A percentile compares a stretch with the other conserved stretches of the same genome.
phyloP scores from a whole-genome alignment of 2,329 filamentous ascomycete genomes.

The Trichoderma sp. region DNA sequence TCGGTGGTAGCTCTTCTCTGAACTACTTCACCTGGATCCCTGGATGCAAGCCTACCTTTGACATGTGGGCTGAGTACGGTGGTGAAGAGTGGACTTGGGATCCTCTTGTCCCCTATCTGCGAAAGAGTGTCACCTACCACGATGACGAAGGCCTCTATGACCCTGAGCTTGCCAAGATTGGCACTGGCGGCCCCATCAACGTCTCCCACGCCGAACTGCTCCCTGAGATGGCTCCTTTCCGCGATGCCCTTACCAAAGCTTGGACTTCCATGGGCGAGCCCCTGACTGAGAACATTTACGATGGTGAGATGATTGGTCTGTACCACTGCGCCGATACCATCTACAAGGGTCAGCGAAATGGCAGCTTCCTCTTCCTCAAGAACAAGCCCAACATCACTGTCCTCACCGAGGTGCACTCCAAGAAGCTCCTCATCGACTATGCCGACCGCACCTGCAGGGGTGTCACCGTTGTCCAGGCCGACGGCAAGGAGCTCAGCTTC shows the following conservation, averaged over 20 bases:
- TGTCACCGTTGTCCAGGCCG: constrained; percentile 41
- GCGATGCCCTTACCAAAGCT: constrained; percentile 46
- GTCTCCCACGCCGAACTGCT: constrained; percentile 54
- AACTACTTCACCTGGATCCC: constrained; percentile 66
- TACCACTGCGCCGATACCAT: constrained; percentile 53
- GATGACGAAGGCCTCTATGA: constrained; percentile 49
- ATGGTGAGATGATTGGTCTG: constrained; percentile 53
- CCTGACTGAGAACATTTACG: constrained; percentile 53
- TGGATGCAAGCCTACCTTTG: constrained; percentile 55
- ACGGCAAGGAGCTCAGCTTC: constrained; percentile 42
- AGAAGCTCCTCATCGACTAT: constrained; percentile 50
- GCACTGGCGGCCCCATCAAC: constrained; percentile 48
- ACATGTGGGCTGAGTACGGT: constrained; percentile 69
- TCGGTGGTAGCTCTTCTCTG: constrained; percentile 55
- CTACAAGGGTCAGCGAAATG: constrained; percentile 54
- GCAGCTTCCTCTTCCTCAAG: constrained; percentile 48
- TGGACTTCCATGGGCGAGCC: constrained; percentile 52
- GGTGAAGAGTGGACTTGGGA: constrained; percentile 65
- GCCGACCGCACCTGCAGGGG: constrained; percentile 40
- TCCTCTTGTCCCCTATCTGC: constrained; percentile 46
- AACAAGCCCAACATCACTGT: constrained; percentile 55
- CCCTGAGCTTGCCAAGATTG: constrained; percentile 48
- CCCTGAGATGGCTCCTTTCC: constrained; percentile 50
- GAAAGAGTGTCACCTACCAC: constrained; percentile 56
- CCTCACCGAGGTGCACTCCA: constrained; percentile 46